Evolutionary conservation across 75 land plant genomes (phyloP).

Genomic region (Larix kaempferi): DNA sequence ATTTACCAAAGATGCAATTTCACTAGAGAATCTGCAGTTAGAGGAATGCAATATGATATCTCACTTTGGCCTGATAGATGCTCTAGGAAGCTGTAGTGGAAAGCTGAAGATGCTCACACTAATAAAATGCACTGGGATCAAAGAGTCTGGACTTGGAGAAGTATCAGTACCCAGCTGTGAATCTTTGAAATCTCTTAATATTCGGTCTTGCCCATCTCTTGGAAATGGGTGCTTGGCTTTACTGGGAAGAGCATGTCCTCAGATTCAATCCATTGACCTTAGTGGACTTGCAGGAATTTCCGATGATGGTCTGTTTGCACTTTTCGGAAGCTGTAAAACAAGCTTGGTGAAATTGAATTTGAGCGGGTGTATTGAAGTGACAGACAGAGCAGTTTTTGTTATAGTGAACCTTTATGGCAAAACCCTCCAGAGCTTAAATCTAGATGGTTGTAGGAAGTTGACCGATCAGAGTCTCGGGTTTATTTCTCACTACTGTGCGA

Average conservation of each 20-base stretch:
- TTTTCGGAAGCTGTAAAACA: constrained; percentile 43
- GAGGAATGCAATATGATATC: constrained; percentile 82
- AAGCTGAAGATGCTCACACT: constrained; percentile 52
- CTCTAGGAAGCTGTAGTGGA: constrained; percentile 34
- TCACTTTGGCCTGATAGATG: constrained; percentile 47
- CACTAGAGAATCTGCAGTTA: constrained; percentile 68
- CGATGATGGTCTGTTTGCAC: constrained; percentile 57
- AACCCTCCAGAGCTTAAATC: constrained; percentile 46
- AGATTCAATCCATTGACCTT: constrained; percentile 56
- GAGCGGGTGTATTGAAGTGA: constrained; percentile 53
- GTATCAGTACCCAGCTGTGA: constrained; percentile 17
- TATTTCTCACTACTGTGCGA: constrained; percentile 45
- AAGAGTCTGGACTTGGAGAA: constrained; percentile 15
- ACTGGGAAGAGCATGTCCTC: constrained; percentile 63
- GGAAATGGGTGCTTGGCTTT: constrained; percentile 45
- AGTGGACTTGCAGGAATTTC: constrained; percentile 53
- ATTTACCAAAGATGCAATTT: constrained; percentile 39
- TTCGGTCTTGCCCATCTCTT: constrained; percentile 64
- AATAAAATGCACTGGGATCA: constrained; percentile 62
- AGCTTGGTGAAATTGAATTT: constrained; percentile 67
- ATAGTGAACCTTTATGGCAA: constrained; percentile 51
- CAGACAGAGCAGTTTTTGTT: constrained; percentile 45
- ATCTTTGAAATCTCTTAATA: constrained; percentile 56
- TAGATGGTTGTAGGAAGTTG: constrained; percentile 69
- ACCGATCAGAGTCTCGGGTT: constrained; percentile 60